phyloP scores from a whole-genome alignment of 2,329 filamentous ascomycete genomes.

The Paecilomyces dactylethromorphus region DNA sequence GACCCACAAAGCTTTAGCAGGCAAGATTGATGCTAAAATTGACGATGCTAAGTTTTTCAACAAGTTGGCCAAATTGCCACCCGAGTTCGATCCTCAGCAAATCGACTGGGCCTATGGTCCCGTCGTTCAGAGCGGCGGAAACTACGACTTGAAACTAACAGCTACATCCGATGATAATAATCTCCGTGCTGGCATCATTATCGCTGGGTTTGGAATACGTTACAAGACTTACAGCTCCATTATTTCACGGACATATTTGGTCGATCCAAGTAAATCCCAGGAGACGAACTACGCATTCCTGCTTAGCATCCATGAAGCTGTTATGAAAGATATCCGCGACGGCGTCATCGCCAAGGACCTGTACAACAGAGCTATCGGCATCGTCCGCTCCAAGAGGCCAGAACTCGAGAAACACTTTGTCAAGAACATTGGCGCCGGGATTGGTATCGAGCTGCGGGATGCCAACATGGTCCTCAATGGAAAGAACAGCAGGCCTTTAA shows the following conservation, averaged over 20 bases:
- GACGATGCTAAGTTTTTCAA: constrained; percentile 94
- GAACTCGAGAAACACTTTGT: constrained; percentile 92
- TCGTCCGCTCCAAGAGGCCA: constrained; percentile 85
- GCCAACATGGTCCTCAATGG: constrained; percentile 73
- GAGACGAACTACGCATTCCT: constrained; percentile 92
- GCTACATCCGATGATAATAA: constrained; percentile 73
- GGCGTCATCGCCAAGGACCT: constrained; percentile 82
- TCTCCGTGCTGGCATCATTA: constrained; percentile 86
- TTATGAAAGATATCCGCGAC: constrained; percentile 84
- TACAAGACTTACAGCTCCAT: constrained; percentile 95
- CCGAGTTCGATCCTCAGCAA: constrained; percentile 79
- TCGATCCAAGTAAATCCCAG: constrained; percentile 94
- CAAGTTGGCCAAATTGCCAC: constrained; percentile 70
- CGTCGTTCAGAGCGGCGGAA: constrained; percentile 88
- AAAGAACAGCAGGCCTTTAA: constrained; percentile 76
- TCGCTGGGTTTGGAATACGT: constrained; percentile 82
- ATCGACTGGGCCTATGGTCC: constrained; percentile 93
- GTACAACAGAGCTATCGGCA: constrained; percentile 74
- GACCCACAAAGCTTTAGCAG: constrained; percentile 77
- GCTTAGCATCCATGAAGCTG: constrained; percentile 74
- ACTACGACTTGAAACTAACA: constrained; percentile 81
- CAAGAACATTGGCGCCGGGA: constrained; percentile 84
- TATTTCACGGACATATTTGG: constrained; percentile 88
- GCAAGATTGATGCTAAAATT: constrained; percentile 83
- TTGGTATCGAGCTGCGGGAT: constrained; percentile 89